phyloP scores from a whole-genome alignment of 805 yeast species.

The Torulaspora franciscae region DNA sequence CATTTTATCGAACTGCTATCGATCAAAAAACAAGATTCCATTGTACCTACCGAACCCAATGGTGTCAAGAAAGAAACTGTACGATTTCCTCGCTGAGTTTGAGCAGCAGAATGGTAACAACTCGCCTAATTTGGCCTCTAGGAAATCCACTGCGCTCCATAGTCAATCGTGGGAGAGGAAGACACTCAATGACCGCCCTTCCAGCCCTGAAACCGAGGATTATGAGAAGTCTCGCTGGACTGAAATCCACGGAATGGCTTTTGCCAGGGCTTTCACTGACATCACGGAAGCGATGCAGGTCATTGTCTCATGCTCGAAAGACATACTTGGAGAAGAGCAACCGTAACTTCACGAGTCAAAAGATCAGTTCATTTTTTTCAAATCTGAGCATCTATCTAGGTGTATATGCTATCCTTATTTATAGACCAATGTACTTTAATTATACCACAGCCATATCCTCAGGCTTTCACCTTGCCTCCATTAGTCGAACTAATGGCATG shows the following conservation, averaged over 20 bases:
- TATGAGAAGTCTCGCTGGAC: slow-evolving; percentile 40
- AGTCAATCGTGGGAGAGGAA: slow-evolving; percentile 11
- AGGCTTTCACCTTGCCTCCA: slow-evolving; percentile 12
- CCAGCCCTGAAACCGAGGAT: slow-evolving; percentile 1
- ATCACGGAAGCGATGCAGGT: slow-evolving; percentile 42
- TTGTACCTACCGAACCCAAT: slow-evolving; percentile 43
- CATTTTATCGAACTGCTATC: slow-evolving; percentile 41
- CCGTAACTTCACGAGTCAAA: neutral
- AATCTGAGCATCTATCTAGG: too few relatives aligned
- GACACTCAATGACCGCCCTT: slow-evolving; percentile 8
- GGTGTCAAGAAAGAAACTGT: slow-evolving; percentile 41
- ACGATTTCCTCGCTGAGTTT: slow-evolving; percentile 37
- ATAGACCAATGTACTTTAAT: too few relatives aligned
- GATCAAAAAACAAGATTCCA: slow-evolving; percentile 39
- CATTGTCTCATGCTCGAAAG: slow-evolving; percentile 38
- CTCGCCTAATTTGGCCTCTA: slow-evolving; percentile 1
- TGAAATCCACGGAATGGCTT: slow-evolving; percentile 47
- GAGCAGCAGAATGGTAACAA: slow-evolving; percentile 20
- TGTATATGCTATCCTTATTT: too few relatives aligned
- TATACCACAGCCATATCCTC: too few relatives aligned
- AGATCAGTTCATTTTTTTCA: too few relatives aligned
- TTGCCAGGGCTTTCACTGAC: slow-evolving; percentile 45
- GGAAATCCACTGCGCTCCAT: neutral
- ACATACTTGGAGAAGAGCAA: slow-evolving; percentile 42
- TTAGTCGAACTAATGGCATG: slow-evolving; percentile 57